These are phyloP conservation scores for Cyberlindnera japonica DNA, from an alignment of 805 yeast genomes.

Conservation along the genomic window DNA sequence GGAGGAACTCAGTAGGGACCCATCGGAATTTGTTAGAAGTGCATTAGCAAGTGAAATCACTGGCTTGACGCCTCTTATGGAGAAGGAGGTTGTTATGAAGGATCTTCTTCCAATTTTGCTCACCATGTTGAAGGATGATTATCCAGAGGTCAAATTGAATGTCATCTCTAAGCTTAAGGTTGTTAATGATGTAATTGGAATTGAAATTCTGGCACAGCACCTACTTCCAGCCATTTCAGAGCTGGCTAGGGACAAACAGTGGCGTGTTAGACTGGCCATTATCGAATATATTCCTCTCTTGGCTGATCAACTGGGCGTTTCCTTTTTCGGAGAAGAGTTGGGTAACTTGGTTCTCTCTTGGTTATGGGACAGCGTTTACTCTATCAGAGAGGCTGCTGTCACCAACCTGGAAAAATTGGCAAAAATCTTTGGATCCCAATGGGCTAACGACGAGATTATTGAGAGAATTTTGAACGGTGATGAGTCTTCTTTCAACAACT, in stretches of 20 bases:
- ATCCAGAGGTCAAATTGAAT: conserved; percentile 92
- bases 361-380: conserved; percentile 97
- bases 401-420: conserved; percentile 75
- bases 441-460: conserved; percentile 87
- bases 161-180: conserved; percentile 88
- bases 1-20: conserved; percentile 80
- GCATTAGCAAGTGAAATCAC: conserved; percentile 88
- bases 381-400: conserved; percentile 96
- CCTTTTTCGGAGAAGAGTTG: conserved; percentile 87
- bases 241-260: conserved; percentile 91
- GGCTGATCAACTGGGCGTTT: conserved; percentile 91
- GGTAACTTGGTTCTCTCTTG: conserved; percentile 92
- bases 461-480: conserved; percentile 59
- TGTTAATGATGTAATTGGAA: conserved; percentile 93
- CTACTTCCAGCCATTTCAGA: conserved; percentile 94
- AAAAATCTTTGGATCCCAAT: conserved; percentile 82
- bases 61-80: conserved; percentile 78
- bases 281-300: conserved; percentile 93
- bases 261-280: conserved; percentile 97
- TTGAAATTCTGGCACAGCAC: conserved; percentile 79
- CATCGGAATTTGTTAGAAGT: conserved; percentile 89
- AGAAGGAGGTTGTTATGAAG: conserved; percentile 79
- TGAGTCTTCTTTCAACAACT: conserved; percentile 48
- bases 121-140: conserved; percentile 94
- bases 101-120: conserved; percentile 82